phyloP scores from a whole-genome alignment of 768 basidiomycete genomes.

The Kondoa subrosea region DNA sequence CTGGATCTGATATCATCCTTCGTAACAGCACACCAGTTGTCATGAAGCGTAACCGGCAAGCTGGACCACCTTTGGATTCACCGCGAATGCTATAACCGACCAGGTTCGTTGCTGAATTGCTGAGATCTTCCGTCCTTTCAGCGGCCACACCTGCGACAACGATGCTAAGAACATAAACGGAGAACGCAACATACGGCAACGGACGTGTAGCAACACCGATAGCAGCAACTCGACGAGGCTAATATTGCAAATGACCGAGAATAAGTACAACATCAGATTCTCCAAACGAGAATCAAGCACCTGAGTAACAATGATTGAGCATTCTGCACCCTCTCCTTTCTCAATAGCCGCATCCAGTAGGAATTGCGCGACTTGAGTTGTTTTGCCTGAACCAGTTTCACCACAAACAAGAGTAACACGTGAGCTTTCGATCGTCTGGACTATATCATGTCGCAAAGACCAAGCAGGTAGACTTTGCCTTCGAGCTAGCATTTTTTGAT shows the following conservation, averaged over 20 bases:
- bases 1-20: conserved; percentile 43
- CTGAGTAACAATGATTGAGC: conserved; percentile 70
- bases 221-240: conserved; percentile 67
- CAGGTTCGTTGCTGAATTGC: conserved; percentile 52
- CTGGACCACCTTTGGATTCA: conserved; percentile 49
- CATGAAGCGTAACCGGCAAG: conserved; percentile 68
- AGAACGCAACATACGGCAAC: no score
- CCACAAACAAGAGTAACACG: conserved; percentile 71
- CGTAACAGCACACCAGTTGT: conserved; percentile 89
- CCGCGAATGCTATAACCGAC: conserved; percentile 83
- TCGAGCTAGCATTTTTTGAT: conserved; percentile 41
- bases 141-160: conserved; percentile 45
- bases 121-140: conserved; percentile 42
- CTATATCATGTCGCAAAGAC: conserved; percentile 46
- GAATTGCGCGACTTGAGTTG: conserved; percentile 70
- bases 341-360: conserved; percentile 66
- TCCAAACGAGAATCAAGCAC: not conserved
- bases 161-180: not conserved
- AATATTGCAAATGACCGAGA: no score
- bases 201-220: conserved; percentile 58
- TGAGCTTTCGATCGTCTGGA: conserved; percentile 42
- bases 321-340: conserved; percentile 44
- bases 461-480: conserved; percentile 63
- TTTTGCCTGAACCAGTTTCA: conserved; percentile 86
- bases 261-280: not conserved